Percentiles rank a stretch among this genome's conserved stretches.
Evolutionary conservation across 1,284 basidiomycete genomes (phyloP).

Genomic region (Chalciporus piperatoides): DNA sequence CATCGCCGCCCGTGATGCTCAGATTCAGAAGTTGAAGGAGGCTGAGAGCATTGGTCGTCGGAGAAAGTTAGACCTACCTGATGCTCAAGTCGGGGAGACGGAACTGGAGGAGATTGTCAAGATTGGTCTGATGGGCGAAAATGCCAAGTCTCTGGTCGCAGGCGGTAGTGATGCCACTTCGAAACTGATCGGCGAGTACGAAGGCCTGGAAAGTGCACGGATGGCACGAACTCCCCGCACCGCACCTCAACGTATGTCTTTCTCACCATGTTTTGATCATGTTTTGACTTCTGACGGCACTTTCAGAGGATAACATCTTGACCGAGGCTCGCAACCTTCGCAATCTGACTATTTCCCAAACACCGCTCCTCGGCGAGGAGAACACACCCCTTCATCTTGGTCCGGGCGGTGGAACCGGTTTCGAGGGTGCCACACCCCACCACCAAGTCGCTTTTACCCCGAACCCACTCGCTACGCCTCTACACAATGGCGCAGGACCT

Average conservation of each 20-base stretch:
- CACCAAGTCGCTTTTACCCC: slow-evolving; percentile 88
- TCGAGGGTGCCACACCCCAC: slow-evolving; percentile 88
- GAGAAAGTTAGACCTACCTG: slow-evolving; percentile 81
- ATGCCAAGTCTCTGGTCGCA: slow-evolving; percentile 78
- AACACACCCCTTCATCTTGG: slow-evolving; percentile 87
- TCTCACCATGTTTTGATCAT: slow-evolving; percentile 10
- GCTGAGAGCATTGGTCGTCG: slow-evolving; percentile 93
- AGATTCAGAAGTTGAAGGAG: slow-evolving; percentile 96
- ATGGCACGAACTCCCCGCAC: slow-evolving; percentile 93
- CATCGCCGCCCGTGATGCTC: slow-evolving; percentile 89
- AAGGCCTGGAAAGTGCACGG: slow-evolving; percentile 80
- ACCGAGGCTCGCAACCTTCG: slow-evolving; percentile 93
- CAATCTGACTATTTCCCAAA: slow-evolving; percentile 89
- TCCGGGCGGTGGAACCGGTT: slow-evolving; percentile 77
- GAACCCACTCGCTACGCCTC: slow-evolving; percentile 90
- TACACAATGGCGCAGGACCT: slow-evolving; percentile 41
- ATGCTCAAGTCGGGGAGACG: slow-evolving; percentile 91
- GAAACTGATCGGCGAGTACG: slow-evolving; percentile 87
- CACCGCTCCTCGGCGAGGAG: slow-evolving; percentile 93
- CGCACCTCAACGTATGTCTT: slow-evolving; percentile 79
- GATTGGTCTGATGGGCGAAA: slow-evolving; percentile 91
- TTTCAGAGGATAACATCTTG: slow-evolving; percentile 85
- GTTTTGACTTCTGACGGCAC: slow-evolving; percentile 12
- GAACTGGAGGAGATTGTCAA: slow-evolving; percentile 99
- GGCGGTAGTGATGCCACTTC: slow-evolving; percentile 83